phyloP scores from a whole-genome alignment of 2,329 filamentous ascomycete species.

The Xylariaceae sp. region DNA sequence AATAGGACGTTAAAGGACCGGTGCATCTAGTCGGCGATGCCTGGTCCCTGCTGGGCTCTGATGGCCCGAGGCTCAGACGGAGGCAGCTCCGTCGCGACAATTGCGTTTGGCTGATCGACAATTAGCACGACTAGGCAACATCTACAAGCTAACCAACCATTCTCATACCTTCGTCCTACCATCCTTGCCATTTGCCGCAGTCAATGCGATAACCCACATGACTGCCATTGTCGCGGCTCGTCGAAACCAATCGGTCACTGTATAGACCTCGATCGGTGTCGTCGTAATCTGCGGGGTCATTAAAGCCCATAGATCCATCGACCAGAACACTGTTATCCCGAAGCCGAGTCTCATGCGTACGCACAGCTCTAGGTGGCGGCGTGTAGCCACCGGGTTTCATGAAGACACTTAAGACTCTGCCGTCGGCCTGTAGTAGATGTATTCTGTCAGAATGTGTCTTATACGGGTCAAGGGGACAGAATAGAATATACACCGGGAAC shows the following conservation, averaged over 20 bases:
- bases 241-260: constrained; percentile 43
- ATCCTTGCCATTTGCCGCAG: constrained; percentile 23
- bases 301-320: constrained; percentile 51
- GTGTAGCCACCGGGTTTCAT: constrained; percentile 49
- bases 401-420: constrained; percentile 67
- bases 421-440: constrained; percentile 56
- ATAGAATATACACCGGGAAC: constrained; percentile 26
- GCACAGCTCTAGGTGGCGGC: constrained; percentile 31
- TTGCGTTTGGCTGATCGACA: background rate
- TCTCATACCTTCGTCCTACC: constrained; percentile 18
- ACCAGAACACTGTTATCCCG: constrained; percentile 39
- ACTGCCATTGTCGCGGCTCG: constrained; percentile 17
- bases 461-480: background rate
- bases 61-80: too few relatives aligned
- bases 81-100: too few relatives aligned
- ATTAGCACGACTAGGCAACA: background rate
- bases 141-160: background rate
- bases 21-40: background rate
- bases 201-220: constrained; percentile 20
- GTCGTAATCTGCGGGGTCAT: constrained; percentile 42
- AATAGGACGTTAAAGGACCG: background rate
- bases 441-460: background rate
- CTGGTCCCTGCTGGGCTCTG: background rate
- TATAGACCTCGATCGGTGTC: constrained; percentile 42
- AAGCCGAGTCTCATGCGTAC: constrained; percentile 32